Evolutionary conservation across 164 flowering plant genomes (phyloP).

Genomic region (Stephania japonica): DNA sequence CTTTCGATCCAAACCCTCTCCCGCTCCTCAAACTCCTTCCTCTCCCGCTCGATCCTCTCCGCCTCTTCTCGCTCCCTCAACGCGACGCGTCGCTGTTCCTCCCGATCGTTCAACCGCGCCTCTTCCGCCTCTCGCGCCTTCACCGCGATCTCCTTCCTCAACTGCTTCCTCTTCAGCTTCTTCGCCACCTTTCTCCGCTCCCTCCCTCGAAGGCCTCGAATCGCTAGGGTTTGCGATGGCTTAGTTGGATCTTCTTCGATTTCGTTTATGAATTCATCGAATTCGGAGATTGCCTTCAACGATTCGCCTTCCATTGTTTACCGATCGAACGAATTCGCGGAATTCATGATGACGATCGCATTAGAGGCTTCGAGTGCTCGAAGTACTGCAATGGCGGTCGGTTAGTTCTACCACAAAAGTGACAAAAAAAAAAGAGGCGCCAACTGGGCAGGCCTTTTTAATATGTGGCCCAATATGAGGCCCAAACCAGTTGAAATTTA

Average conservation of each 20-base stretch:
- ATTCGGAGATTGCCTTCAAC: background rate
- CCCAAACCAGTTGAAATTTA: too few species aligned
- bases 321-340: too few species aligned
- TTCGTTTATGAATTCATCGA: background rate
- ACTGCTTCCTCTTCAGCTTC: slow-evolving; percentile 73
- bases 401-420: too few species aligned
- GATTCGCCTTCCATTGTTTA: too few species aligned
- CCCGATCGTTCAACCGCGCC: slow-evolving; percentile 57
- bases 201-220: slow-evolving; percentile 15
- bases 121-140: slow-evolving; percentile 55
- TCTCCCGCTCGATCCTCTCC: slow-evolving; percentile 47
- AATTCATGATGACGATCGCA: too few species aligned
- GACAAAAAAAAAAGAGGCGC: too few species aligned
- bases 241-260: background rate
- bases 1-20: slow-evolving; percentile 62
- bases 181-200: slow-evolving; percentile 75
- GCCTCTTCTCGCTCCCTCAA: slow-evolving; percentile 54
- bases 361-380: background rate
- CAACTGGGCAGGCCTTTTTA: too few species aligned
- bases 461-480: too few species aligned
- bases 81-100: slow-evolving; percentile 46
- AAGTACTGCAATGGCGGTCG: background rate
- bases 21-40: slow-evolving; percentile 67
- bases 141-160: slow-evolving; percentile 53
- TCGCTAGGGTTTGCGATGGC: slow-evolving; percentile 6